Conservation (phyloP, 306 rosid species). For the Prunus kanzakura region DNA sequence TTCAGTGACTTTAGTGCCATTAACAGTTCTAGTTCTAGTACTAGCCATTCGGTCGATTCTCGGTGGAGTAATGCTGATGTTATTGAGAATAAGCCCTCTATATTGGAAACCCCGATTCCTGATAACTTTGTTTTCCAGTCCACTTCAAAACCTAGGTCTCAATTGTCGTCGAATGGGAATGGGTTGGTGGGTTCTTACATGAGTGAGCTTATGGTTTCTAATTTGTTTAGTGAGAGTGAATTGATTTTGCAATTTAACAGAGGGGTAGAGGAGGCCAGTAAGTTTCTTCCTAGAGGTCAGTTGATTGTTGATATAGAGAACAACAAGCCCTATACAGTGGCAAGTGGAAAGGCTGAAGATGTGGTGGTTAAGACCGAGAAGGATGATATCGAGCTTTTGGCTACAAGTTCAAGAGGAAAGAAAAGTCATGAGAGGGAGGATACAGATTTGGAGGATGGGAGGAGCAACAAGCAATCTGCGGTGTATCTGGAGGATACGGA, state of each 20-base stretch:
- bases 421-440: constrained; percentile 53
- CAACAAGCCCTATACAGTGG: constrained; percentile 5
- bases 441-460: constrained; percentile 37
- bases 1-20: constrained; percentile 24
- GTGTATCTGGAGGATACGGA: constrained; percentile 30
- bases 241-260: constrained; percentile 50
- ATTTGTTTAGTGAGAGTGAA: constrained; percentile 40
- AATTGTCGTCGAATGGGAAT: constrained; percentile 21
- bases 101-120: constrained; percentile 31
- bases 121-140: constrained; percentile 50
- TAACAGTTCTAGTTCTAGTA: constrained; percentile 20
- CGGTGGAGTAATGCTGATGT: constrained; percentile 21
- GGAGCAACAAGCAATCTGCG: constrained; percentile 57
- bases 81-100: constrained; percentile 30
- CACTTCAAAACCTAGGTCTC: constrained; percentile 20
- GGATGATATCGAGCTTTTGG: constrained; percentile 31
- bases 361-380: constrained; percentile 25
- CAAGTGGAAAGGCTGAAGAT: constrained; percentile 21
- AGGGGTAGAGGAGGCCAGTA: constrained; percentile 62
- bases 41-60: constrained; percentile 28
- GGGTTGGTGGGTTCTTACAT: constrained; percentile 30
- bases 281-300: constrained; percentile 54
- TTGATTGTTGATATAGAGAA: constrained; percentile 34
- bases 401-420: constrained; percentile 31
- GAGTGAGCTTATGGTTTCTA: constrained; percentile 24